Conservation (phyloP, 202 grass and related monocot genomes). For the Carex arenaria region DNA sequence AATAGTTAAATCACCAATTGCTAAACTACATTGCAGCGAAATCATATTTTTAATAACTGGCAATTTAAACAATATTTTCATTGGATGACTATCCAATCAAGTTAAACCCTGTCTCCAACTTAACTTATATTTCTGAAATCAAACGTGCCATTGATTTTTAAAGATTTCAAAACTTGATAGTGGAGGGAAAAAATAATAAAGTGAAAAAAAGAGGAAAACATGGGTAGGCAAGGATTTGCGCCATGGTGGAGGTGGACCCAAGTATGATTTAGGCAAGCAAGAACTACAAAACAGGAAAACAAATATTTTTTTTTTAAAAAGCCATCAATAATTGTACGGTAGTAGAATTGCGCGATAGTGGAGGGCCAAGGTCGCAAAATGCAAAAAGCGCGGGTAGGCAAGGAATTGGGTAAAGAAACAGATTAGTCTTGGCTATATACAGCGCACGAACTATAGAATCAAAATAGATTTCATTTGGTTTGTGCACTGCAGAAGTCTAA, state of each 20-base stretch:
- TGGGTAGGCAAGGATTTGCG: neutral
- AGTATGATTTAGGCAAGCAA: neutral
- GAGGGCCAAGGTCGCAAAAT: neutral
- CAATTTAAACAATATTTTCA: neutral
- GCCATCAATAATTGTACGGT: slow-evolving; percentile 2
- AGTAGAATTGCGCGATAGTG: neutral
- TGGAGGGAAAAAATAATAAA: neutral
- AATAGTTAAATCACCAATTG: neutral
- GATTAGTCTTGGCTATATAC: too few species aligned
- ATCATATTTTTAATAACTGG: neutral
- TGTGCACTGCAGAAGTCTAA: too few species aligned
- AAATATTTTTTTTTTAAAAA: neutral
- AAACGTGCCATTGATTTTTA: neutral
- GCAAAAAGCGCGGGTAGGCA: neutral
- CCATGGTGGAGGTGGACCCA: neutral
- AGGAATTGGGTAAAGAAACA: neutral
- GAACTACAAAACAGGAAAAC: neutral
- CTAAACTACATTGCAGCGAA: neutral
- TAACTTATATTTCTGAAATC: neutral
- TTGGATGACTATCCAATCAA: neutral
- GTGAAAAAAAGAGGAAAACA: neutral
- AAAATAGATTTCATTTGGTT: too few species aligned
- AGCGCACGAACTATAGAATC: too few species aligned
- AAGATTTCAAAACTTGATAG: neutral
- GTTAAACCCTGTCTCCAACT: neutral